Conservation (phyloP, 805 yeast genomes). For the Ascoidea tarda region DNA sequence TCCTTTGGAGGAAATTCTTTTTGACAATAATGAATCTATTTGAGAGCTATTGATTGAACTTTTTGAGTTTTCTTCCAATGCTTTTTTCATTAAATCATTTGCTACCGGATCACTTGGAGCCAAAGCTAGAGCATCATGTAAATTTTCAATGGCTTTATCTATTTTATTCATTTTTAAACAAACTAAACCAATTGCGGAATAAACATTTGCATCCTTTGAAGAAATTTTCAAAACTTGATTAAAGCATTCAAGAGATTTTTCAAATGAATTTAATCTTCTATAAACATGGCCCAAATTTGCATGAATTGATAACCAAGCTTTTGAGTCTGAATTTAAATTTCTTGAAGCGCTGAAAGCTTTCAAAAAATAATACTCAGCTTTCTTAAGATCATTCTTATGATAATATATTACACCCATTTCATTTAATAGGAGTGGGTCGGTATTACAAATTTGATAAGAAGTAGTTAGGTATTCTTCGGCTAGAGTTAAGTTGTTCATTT, state of each 20-base stretch:
- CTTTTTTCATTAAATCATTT: conserved; percentile 64
- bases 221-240: conserved; percentile 59
- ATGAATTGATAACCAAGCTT: conserved; percentile 75
- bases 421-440: conserved; percentile 79
- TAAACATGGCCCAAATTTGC: conserved; percentile 84
- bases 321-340: conserved; percentile 60
- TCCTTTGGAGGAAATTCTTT: background rate
- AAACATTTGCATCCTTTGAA: conserved; percentile 57
- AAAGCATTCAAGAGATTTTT: conserved; percentile 62
- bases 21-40: no score
- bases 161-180: conserved; percentile 54
- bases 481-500: conserved; percentile 67
- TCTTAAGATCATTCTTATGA: conserved; percentile 50
- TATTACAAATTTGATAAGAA: conserved; percentile 63
- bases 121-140: conserved; percentile 73
- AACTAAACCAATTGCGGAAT: conserved; percentile 76
- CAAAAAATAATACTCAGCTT: conserved; percentile 57
- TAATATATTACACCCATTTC: conserved; percentile 90
- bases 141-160: conserved; percentile 53
- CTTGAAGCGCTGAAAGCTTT: conserved; percentile 62
- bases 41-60: background rate
- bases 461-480: conserved; percentile 78
- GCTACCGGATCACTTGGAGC: conserved; percentile 77
- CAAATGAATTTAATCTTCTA: conserved; percentile 44
- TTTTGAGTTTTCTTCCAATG: conserved; percentile 42